Base-by-base conservation (phyloP, 2,329 filamentous ascomycete genomes). In the Fusarium sacchari region DNA sequence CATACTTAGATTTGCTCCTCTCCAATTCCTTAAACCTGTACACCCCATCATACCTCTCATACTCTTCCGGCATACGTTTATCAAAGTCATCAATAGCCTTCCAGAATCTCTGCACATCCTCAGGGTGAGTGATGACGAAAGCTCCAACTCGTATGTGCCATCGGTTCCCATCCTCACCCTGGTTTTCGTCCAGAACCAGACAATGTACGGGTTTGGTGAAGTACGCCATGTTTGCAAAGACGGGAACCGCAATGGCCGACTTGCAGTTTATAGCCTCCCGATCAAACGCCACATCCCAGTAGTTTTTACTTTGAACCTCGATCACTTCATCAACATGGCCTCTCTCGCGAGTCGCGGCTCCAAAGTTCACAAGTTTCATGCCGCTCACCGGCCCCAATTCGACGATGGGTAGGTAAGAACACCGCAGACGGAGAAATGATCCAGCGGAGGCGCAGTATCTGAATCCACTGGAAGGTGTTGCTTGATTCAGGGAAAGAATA, bases 201-300 rank as follows among this genome's bases (percentile, higher is more conserved):
- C 66, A 64, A 26, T 71, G 53, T 7, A 69, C 10, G 5, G 52
- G 26, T 17, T 47, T 46, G 13, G 8, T 17, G 18, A 63, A 40
- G 12, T 62, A 44, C 7, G 36, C 37, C 37, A 37, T 50, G 32
- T 68, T 32, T 15, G 50, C 68, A 34, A 72, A 65, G 20, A 59
- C 32, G 3, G 64, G 69, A 13, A 73, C 49, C 17, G 65, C 50
- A 24, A 52, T 57, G 13, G 68, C 47, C 1, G 37, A 30, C 8
- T 52, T 20, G 5, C 56, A 67, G 18, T 60, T 18, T 15, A 30
- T n/a, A 7, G 70, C 64, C 20, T 72, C 60, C 59, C 69, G 34
- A 8, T 42, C 24, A 34, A 65, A 73, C 1, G 37, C 18, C 4
- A 62, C 53, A n/a, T 73, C 70, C 60, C 60, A 73, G 50, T 69